A percentile compares a stretch with the other conserved stretches of the same genome.
These are phyloP conservation scores for Phytophthora fragariaefolia DNA, from an alignment of 352 stramenopile species.

Conservation along the genomic window DNA sequence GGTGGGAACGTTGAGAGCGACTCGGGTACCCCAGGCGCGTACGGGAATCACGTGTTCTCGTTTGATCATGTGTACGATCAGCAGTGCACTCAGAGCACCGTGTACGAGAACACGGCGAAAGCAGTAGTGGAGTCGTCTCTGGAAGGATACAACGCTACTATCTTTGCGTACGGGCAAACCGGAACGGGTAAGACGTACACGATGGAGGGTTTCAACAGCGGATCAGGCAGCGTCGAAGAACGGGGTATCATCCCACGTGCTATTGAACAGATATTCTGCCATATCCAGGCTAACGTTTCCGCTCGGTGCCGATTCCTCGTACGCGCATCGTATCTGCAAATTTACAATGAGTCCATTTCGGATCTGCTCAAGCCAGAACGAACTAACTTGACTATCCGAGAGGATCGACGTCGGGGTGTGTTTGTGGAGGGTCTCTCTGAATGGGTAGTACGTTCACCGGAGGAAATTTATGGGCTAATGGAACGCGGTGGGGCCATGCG, in stretches of 20 bases:
- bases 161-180: conserved; percentile 92
- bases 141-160: conserved; percentile 93
- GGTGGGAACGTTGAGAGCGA: conserved; percentile 35
- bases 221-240: conserved; percentile 89
- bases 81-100: conserved; percentile 86
- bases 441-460: conserved; percentile 92
- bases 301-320: conserved; percentile 91
- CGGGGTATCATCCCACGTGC: conserved; percentile 97
- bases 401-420: conserved; percentile 93
- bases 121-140: conserved; percentile 93
- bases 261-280: conserved; percentile 96
- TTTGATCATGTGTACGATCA: conserved; percentile 97
- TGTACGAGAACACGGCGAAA: conserved; percentile 95
- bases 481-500: conserved; percentile 88
- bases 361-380: conserved; percentile 94
- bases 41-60: conserved; percentile 91
- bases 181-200: conserved; percentile 96
- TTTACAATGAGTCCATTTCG: conserved; percentile 96
- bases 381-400: conserved; percentile 92
- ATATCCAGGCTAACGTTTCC: conserved; percentile 91
- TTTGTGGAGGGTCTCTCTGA: conserved; percentile 96
- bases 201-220: conserved; percentile 96
- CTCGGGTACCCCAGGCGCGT: conserved; percentile 49
- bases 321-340: conserved; percentile 93
- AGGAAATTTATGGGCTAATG: conserved; percentile 96